These are phyloP conservation scores for Aspergillus olivimuriae DNA, from an alignment of 495 filamentous ascomycete genomes.

Conservation along the genomic window DNA sequence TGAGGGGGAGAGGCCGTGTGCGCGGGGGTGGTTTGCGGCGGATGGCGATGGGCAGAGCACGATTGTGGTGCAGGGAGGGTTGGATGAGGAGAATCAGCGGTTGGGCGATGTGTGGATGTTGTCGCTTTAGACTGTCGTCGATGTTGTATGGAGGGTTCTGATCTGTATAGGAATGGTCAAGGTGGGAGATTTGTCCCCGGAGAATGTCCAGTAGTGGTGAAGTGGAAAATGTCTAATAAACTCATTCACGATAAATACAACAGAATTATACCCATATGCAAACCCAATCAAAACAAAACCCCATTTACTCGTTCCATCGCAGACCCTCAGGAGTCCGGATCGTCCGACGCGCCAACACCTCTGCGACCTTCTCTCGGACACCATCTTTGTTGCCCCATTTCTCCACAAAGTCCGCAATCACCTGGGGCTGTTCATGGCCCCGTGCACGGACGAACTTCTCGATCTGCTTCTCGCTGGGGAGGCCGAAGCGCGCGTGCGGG, in stretches of 20 bases:
- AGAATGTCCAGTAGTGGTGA: no score
- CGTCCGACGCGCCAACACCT: constrained; percentile 28
- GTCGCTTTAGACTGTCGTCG: no score
- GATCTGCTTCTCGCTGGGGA: constrained; percentile 72
- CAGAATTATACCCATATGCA: no score
- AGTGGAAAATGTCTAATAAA: no score
- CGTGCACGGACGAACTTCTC: constrained; percentile 40
- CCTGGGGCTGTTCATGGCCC: constrained; percentile 6
- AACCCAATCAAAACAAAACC: background rate
- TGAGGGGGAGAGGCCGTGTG: constrained; percentile 36
- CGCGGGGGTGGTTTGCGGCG: constrained; percentile 42
- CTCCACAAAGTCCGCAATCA: constrained; percentile 23
- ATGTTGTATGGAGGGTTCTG: no score
- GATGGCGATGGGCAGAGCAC: constrained; percentile 11
- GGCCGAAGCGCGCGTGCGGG: constrained; percentile 56
- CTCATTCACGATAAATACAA: no score
- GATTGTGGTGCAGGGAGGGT: constrained; percentile 3
- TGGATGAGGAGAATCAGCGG: background rate
- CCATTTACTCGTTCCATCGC: constrained; percentile 19
- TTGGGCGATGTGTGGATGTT: constrained; percentile 1
- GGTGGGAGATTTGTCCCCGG: no score
- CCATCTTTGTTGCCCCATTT: constrained; percentile 33
- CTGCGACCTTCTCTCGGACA: constrained; percentile 34
- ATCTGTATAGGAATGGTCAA: no score
- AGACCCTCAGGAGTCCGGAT: constrained; percentile 17